Evolutionary conservation across 495 filamentous ascomycete species (phyloP).

Genomic region (Jackrogersella minutella): DNA sequence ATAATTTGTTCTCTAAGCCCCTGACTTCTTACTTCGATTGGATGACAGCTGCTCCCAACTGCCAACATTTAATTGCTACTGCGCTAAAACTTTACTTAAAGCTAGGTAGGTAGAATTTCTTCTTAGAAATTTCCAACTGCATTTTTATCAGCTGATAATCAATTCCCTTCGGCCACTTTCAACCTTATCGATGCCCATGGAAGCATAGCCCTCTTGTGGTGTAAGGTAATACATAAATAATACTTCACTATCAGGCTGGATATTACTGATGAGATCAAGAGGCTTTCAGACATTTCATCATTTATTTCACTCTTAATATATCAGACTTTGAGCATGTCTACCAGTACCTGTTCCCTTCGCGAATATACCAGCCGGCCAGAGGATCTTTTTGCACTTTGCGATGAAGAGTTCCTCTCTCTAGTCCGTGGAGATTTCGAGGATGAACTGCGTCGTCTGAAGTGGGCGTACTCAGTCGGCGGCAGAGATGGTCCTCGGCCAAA

Average conservation of each 20-base stretch:
- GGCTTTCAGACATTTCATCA: no score
- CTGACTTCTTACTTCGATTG: no score
- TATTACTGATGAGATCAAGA: no score
- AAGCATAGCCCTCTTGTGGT: no score
- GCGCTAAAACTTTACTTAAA: no score
- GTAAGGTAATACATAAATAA: no score
- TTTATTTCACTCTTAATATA: neutral
- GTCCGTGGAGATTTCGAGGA: constrained; percentile 17
- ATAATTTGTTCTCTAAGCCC: no score
- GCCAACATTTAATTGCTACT: no score
- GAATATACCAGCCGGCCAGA: neutral
- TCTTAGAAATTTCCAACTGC: no score
- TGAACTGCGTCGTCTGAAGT: constrained; percentile 34
- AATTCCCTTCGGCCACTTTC: no score
- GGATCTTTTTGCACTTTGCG: constrained; percentile 20
- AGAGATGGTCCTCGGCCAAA: neutral
- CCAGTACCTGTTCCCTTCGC: neutral
- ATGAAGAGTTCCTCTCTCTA: constrained; percentile 26
- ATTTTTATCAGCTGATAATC: constrained; percentile 11
- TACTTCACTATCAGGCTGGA: neutral
- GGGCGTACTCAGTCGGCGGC: constrained; percentile 30
- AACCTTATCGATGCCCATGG: no score
- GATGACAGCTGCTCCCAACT: no score
- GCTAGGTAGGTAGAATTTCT: neutral
- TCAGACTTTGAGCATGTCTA: constrained; percentile 5